Percentiles rank a stretch among this genome's conserved stretches.
Conservation (phyloP, 2,329 filamentous ascomycete genomes). For the Lasiodiplodia sp. region DNA sequence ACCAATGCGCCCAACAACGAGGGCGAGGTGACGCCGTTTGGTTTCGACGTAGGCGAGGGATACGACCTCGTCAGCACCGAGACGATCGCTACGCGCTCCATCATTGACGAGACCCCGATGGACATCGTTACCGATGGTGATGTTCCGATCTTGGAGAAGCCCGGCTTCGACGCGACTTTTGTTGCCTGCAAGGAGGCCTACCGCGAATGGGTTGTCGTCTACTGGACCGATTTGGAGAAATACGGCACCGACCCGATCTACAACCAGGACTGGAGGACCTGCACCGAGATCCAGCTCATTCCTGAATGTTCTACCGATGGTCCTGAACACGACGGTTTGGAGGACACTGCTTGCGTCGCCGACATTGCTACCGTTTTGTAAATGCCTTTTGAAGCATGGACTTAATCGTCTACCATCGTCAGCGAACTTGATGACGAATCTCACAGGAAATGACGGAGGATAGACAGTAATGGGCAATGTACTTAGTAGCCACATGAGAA, state of each 20-base stretch:
- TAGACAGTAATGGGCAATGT: neutral
- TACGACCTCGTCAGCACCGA: neutral
- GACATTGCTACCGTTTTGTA: neutral
- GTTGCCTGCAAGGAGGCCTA: neutral
- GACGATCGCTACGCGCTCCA: neutral
- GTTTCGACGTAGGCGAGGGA: neutral
- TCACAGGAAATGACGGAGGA: neutral
- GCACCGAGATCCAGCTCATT: conserved; percentile 2
- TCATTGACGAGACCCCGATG: neutral
- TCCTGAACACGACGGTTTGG: neutral
- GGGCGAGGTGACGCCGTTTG: conserved; percentile 12
- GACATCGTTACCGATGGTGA: neutral
- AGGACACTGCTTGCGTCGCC: neutral
- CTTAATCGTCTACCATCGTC: neutral
- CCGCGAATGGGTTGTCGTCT: neutral
- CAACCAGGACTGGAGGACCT: neutral
- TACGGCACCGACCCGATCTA: conserved; percentile 1
- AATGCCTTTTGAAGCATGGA: neutral
- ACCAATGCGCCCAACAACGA: conserved; percentile 7
- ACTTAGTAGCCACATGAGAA: neutral
- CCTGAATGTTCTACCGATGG: neutral
- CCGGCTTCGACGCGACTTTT: neutral
- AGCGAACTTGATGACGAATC: neutral
- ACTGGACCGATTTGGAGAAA: neutral
- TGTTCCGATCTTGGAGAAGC: neutral